These are phyloP conservation scores for Tulasnella sp. DNA, from an alignment of 768 basidiomycete species.

Conservation along the genomic window DNA sequence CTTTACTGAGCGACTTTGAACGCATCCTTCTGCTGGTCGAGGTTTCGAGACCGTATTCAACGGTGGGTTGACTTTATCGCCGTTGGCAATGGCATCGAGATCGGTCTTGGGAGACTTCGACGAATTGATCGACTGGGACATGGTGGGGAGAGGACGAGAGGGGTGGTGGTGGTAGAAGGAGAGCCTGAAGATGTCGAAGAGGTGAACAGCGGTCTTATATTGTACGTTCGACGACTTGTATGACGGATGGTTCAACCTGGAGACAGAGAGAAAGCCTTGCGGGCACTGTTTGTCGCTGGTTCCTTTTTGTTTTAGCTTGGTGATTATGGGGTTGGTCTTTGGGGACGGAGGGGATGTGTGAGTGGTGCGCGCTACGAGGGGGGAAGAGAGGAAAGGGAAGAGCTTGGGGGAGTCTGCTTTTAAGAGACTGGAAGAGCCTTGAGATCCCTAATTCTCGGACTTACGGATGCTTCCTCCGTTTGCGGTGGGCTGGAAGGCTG, in stretches of 20 bases:
- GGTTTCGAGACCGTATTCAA: neutral
- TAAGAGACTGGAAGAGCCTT: neutral
- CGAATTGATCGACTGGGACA: neutral
- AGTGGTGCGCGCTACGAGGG: neutral
- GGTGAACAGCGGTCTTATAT: neutral
- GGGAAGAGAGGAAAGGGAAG: neutral
- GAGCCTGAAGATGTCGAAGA: neutral
- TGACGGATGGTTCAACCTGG: neutral
- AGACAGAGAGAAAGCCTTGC: neutral
- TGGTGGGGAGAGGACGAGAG: neutral
- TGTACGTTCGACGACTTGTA: neutral
- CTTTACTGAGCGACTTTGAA: no score
- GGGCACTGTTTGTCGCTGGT: neutral
- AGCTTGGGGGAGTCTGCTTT: neutral
- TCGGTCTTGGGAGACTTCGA: neutral
- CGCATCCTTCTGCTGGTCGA: neutral
- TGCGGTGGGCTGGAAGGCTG: neutral
- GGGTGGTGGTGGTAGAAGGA: neutral
- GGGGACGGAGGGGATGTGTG: neutral
- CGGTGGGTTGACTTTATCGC: neutral
- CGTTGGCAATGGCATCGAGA: neutral
- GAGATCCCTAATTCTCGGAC: neutral
- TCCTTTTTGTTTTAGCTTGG: neutral
- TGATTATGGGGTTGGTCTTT: neutral
- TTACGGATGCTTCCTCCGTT: neutral